Conservation (phyloP, 2,329 filamentous ascomycete genomes). For the Fusarium verticillioides region DNA sequence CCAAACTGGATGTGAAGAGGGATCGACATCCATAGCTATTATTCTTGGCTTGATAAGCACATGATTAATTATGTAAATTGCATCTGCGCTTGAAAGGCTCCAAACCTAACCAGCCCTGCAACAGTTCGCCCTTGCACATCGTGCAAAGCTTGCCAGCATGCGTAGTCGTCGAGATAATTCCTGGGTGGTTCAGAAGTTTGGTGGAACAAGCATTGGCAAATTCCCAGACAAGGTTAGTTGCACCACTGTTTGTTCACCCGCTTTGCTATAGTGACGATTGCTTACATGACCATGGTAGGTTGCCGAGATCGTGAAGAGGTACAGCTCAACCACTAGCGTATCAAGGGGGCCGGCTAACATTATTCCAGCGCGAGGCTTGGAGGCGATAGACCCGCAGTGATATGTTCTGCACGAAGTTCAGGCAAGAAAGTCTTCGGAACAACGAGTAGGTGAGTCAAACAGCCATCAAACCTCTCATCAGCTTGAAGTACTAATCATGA, state of each 20-base stretch:
- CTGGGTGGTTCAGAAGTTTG: neutral
- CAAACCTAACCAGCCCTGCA: neutral
- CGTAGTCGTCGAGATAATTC: neutral
- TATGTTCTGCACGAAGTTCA: neutral
- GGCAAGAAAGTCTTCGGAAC: neutral
- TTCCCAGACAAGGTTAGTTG: neutral
- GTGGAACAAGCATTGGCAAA: neutral
- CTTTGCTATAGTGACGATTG: rapidly evolving
- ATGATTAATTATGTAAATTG: neutral
- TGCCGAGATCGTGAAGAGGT: neutral
- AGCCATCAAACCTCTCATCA: neutral
- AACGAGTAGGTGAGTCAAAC: neutral
- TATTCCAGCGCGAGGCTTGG: neutral
- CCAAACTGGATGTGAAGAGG: neutral
- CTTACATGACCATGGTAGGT: neutral
- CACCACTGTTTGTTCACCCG: neutral
- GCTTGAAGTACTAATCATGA: neutral
- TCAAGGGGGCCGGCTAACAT: neutral
- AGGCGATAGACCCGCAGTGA: neutral
- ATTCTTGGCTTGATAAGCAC: neutral
- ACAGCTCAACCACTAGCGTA: rapidly evolving
- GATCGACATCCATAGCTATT: no score
- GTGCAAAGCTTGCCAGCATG: neutral
- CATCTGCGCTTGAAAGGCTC: neutral
- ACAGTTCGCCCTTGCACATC: neutral